Evolutionary conservation across 169 alveolate species (phyloP).

Genomic region (Blepharisma undulans): DNA sequence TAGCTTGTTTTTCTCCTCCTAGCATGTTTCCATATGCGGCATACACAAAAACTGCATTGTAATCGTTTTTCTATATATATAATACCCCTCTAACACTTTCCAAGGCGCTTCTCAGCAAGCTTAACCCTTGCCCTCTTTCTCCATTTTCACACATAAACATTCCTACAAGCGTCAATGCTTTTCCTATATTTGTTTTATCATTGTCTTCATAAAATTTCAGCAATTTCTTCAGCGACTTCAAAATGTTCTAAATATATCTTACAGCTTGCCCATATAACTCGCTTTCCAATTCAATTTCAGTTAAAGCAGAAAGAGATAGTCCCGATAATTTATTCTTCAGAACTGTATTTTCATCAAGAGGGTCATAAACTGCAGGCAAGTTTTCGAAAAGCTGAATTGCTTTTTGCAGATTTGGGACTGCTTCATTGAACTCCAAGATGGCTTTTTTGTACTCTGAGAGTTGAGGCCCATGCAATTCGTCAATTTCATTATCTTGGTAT

Average conservation of each 20-base stretch:
- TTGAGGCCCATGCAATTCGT: background rate
- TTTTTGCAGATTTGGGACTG: constrained; percentile 29
- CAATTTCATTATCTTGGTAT: background rate
- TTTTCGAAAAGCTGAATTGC: constrained; percentile 28
- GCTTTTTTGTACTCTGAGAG: constrained; percentile 21
- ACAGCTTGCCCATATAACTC: background rate
- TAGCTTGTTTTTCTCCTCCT: background rate
- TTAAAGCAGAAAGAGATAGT: background rate
- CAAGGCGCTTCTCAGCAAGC: constrained; percentile 9
- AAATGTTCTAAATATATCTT: background rate
- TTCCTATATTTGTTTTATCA: constrained; percentile 23
- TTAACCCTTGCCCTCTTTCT: background rate
- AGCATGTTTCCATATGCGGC: background rate
- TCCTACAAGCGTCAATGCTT: background rate
- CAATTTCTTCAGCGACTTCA: background rate
- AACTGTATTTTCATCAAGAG: background rate
- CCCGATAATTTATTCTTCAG: constrained; percentile 26
- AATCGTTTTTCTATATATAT: background rate
- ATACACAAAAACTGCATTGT: background rate
- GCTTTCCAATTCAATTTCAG: constrained; percentile 21
- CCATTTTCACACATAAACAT: background rate
- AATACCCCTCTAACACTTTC: constrained; percentile 16
- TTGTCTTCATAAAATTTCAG: constrained; percentile 19
- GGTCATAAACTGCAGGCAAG: background rate
- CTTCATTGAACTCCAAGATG: constrained; percentile 23